Percentiles rank a stretch among this genome's conserved stretches.
These are phyloP conservation scores for Trypanosoma scelopori DNA, from an alignment of 208 protist genomes.

Conservation along the genomic window DNA sequence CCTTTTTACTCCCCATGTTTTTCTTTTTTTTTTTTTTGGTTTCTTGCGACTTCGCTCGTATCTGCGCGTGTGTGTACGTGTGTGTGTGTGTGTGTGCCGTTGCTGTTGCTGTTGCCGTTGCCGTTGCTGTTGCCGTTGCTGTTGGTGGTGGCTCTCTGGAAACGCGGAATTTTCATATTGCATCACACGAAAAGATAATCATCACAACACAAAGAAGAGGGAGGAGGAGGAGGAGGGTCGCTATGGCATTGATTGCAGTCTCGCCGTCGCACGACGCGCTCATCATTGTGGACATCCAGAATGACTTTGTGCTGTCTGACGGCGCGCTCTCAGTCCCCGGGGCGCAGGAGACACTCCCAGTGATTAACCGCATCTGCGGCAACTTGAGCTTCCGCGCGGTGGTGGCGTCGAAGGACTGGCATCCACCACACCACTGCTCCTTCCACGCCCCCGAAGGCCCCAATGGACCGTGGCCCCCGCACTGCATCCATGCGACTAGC, in stretches of 20 bases:
- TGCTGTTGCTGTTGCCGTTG: no score
- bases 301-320: conserved; percentile 53
- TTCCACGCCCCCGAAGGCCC: conserved; percentile 30
- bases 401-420: conserved; percentile 67
- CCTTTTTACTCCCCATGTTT: no score
- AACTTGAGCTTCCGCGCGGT: conserved; percentile 34
- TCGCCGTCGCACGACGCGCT: conserved; percentile 30
- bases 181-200: no score
- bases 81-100: no score
- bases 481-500: conserved; percentile 48
- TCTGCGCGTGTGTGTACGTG: no score
- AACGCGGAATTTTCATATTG: no score
- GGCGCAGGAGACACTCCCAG: conserved; percentile 30
- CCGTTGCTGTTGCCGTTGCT: no score
- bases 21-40: conserved; percentile 4
- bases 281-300: conserved; percentile 38
- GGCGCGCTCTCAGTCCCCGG: conserved; percentile 45
- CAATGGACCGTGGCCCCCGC: conserved; percentile 53
- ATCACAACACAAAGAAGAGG: no score
- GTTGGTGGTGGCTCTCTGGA: no score
- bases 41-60: background rate
- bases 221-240: no score
- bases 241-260: background rate
- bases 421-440: conserved; percentile 58
- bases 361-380: conserved; percentile 45